Percentiles rank a stretch among this genome's conserved stretches.
These are phyloP conservation scores for Fusarium avenaceum DNA, from an alignment of 2,329 filamentous ascomycete genomes.

Conservation along the genomic window DNA sequence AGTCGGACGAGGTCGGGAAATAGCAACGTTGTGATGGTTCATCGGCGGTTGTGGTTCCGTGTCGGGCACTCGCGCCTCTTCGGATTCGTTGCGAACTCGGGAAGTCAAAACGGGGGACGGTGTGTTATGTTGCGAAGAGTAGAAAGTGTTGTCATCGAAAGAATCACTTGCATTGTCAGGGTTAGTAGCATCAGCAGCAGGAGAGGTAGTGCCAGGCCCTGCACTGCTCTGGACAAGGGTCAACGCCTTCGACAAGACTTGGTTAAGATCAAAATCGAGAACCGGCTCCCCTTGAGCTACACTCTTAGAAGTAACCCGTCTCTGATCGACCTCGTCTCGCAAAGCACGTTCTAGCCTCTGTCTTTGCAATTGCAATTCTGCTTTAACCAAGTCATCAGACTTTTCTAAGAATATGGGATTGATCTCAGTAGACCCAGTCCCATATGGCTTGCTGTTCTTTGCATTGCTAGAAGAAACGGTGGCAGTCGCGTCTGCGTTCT, in stretches of 20 bases:
- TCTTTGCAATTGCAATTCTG: constrained; percentile 83
- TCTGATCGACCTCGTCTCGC: constrained; percentile 81
- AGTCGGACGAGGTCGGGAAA: constrained; percentile 20
- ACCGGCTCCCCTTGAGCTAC: constrained; percentile 64
- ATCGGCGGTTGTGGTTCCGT: constrained; percentile 30
- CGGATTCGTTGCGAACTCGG: constrained; percentile 62
- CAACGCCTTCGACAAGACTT: constrained; percentile 79
- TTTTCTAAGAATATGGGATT: constrained; percentile 88
- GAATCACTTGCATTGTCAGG: constrained; percentile 79
- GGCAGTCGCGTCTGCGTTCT: constrained; percentile 43
- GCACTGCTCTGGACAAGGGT: constrained; percentile 78
- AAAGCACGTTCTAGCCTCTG: constrained; percentile 83
- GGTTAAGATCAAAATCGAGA: constrained; percentile 77
- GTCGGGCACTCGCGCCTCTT: constrained; percentile 48
- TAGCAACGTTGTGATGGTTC: constrained; percentile 24
- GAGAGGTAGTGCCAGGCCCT: constrained; percentile 69
- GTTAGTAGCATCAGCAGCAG: constrained; percentile 70
- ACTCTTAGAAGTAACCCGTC: constrained; percentile 59
- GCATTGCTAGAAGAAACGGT: constrained; percentile 46
- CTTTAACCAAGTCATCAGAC: constrained; percentile 84
- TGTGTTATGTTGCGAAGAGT: constrained; percentile 93
- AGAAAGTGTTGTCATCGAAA: constrained; percentile 94
- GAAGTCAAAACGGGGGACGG: constrained; percentile 66
- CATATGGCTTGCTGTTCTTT: constrained; percentile 55
- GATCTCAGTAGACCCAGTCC: constrained; percentile 74